Conservation (phyloP, 805 yeast species). For the Nakazawaea ishiwadae region DNA sequence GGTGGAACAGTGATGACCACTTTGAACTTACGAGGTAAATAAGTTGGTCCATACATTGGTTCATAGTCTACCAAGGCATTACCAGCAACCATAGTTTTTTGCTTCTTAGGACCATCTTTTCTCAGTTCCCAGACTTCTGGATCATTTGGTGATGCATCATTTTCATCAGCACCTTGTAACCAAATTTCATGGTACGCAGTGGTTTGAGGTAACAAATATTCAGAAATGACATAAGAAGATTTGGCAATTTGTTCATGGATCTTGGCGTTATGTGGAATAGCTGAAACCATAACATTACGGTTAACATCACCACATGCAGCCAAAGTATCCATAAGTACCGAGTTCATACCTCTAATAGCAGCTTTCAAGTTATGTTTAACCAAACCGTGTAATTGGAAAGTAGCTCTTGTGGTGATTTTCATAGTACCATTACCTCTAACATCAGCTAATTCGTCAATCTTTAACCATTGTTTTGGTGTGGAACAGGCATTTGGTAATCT, state of each 20-base stretch:
- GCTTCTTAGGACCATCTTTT: slow-evolving; percentile 72
- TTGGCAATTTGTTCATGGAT: slow-evolving; percentile 72
- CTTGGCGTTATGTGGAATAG: slow-evolving; percentile 81
- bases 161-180: slow-evolving; percentile 80
- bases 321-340: slow-evolving; percentile 85
- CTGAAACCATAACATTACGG: slow-evolving; percentile 91
- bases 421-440: slow-evolving; percentile 87
- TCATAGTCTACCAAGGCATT: slow-evolving; percentile 78
- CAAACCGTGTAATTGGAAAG: slow-evolving; percentile 93
- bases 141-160: slow-evolving; percentile 62
- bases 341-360: slow-evolving; percentile 88
- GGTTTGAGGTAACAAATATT: slow-evolving; percentile 81
- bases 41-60: slow-evolving; percentile 82
- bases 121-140: slow-evolving; percentile 59
- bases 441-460: slow-evolving; percentile 76
- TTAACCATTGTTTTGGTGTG: slow-evolving; percentile 84
- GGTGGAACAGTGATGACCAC: slow-evolving; percentile 95
- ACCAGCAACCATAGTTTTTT: slow-evolving; percentile 82
- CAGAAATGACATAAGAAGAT: slow-evolving; percentile 64
- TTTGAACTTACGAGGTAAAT: slow-evolving; percentile 94
- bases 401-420: slow-evolving; percentile 94
- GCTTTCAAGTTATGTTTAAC: slow-evolving; percentile 87
- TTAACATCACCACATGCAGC: slow-evolving; percentile 99
- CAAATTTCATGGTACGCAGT: slow-evolving; percentile 97
- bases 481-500: slow-evolving; percentile 93